Conservation (phyloP, 2,329 filamentous ascomycete species). For the Scytalidium sp. region DNA sequence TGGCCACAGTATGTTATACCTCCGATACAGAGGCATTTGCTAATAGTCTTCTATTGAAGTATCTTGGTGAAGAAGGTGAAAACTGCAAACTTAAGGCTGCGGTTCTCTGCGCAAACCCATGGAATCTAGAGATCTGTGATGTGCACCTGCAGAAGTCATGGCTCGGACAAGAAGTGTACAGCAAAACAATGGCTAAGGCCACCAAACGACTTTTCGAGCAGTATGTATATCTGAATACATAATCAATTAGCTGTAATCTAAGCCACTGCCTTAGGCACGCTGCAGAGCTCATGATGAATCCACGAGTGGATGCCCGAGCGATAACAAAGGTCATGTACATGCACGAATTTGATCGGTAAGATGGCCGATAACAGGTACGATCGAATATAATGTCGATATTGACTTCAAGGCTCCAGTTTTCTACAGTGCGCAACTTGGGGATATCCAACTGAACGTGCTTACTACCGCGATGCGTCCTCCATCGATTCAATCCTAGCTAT, state of each 20-base stretch:
- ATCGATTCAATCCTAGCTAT: slow-evolving; percentile 55
- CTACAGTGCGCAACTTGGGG: slow-evolving; percentile 64
- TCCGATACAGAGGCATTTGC: not conserved
- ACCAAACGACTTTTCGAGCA: slow-evolving; percentile 66
- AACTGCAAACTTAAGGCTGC: slow-evolving; percentile 61
- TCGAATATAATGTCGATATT: not conserved
- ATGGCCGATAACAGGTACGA: slow-evolving; percentile 13
- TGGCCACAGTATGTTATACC: slow-evolving; percentile 70
- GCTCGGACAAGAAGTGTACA: slow-evolving; percentile 66
- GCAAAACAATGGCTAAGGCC: slow-evolving; percentile 58
- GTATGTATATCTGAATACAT: not conserved
- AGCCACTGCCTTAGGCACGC: slow-evolving; percentile 37
- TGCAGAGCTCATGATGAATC: slow-evolving; percentile 50
- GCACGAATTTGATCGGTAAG: slow-evolving; percentile 63
- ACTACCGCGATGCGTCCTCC: slow-evolving; percentile 62
- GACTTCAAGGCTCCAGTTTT: slow-evolving; percentile 33
- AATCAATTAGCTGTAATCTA: not conserved
- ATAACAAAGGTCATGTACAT: slow-evolving; percentile 52
- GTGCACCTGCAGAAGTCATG: slow-evolving; percentile 58
- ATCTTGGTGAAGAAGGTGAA: slow-evolving; percentile 81
- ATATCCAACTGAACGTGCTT: slow-evolving; percentile 62
- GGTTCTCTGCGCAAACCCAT: slow-evolving; percentile 70
- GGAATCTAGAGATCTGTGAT: slow-evolving; percentile 68
- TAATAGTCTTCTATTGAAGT: slow-evolving; percentile 45
- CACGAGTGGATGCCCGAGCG: slow-evolving; percentile 48